These are phyloP conservation scores for Phytophthora capsici DNA, from an alignment of 352 stramenopile species.

Conservation along the genomic window DNA sequence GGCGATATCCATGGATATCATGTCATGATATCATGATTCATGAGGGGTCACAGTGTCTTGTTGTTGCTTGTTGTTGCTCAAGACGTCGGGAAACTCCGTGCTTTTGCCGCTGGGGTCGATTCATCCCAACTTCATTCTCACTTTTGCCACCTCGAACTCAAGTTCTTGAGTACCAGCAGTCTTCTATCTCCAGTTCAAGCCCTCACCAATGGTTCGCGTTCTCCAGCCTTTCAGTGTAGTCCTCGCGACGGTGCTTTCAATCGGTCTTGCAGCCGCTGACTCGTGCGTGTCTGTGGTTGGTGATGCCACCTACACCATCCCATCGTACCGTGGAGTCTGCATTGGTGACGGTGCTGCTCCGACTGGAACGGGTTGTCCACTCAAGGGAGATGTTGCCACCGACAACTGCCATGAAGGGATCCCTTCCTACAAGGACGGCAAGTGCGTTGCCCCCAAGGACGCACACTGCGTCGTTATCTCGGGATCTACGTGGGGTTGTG, in stretches of 20 bases:
- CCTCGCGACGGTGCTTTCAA: conserved; percentile 21
- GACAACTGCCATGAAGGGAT: conserved; percentile 38
- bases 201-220: conserved; percentile 32
- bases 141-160: conserved; percentile 37
- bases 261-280: conserved; percentile 22
- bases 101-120: too few relatives aligned
- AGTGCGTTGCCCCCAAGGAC: conserved; percentile 42
- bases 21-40: too few relatives aligned
- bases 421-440: conserved; percentile 42
- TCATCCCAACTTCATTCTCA: conserved; percentile 26
- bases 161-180: conserved; percentile 33
- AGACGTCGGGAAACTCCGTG: conserved; percentile 7
- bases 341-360: conserved; percentile 16
- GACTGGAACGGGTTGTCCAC: conserved; percentile 34
- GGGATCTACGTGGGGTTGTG: conserved; percentile 39
- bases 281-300: conserved; percentile 42
- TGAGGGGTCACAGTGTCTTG: conserved; percentile 6
- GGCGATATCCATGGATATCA: conserved; percentile 5
- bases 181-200: conserved; percentile 6
- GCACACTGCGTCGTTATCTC: conserved; percentile 48
- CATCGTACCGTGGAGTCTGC: conserved; percentile 28
- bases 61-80: neutral
- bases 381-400: conserved; percentile 38
- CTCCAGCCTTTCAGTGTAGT: conserved; percentile 29
- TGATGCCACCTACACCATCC: conserved; percentile 47